Evolutionary conservation across 768 basidiomycete genomes (phyloP).

Genomic region (Hericium alpestre): DNA sequence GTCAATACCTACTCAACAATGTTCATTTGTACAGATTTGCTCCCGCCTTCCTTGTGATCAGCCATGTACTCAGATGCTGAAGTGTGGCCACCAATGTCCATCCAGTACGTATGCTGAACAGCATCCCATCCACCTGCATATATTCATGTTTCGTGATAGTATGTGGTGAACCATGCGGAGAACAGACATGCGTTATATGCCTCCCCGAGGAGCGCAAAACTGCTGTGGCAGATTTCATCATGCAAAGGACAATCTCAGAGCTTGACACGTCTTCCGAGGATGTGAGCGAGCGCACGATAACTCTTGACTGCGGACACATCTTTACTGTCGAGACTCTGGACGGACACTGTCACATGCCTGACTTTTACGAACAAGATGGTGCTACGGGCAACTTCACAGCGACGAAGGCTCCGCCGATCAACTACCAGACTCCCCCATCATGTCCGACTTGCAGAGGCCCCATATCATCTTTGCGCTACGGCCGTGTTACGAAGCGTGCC

Average conservation of each 20-base stretch:
- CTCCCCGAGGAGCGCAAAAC: slow-evolving; percentile 13
- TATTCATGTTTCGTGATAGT: slow-evolving; percentile 9
- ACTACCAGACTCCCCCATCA: slow-evolving; percentile 19
- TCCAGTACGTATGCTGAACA: slow-evolving; percentile 18
- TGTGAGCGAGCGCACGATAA: slow-evolving; percentile 19
- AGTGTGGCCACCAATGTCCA: slow-evolving; percentile 28
- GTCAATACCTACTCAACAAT: not conserved
- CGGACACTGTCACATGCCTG: slow-evolving; percentile 21
- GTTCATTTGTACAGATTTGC: slow-evolving; percentile 20
- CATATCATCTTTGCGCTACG: slow-evolving; percentile 19
- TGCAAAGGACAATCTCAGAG: slow-evolving; percentile 20
- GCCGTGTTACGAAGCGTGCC: slow-evolving; percentile 25
- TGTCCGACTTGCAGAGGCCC: slow-evolving; percentile 26
- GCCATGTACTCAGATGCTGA: slow-evolving; percentile 19
- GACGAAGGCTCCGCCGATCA: slow-evolving; percentile 19
- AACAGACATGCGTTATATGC: slow-evolving; percentile 24
- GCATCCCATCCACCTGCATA: no score
- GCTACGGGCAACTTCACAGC: slow-evolving; percentile 14
- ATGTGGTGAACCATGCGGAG: slow-evolving; percentile 26
- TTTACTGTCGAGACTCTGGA: slow-evolving; percentile 33
- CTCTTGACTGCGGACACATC: slow-evolving; percentile 25
- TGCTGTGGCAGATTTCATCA: slow-evolving; percentile 27
- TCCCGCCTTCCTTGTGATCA: slow-evolving; percentile 27
- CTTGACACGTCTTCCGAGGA: slow-evolving; percentile 19
- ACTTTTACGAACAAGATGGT: slow-evolving; percentile 19